Evolutionary conservation across 106 monocot species (phyloP), one percentile per base, ranked within the genome.

Genomic region (Allium fistulosum): DNA sequence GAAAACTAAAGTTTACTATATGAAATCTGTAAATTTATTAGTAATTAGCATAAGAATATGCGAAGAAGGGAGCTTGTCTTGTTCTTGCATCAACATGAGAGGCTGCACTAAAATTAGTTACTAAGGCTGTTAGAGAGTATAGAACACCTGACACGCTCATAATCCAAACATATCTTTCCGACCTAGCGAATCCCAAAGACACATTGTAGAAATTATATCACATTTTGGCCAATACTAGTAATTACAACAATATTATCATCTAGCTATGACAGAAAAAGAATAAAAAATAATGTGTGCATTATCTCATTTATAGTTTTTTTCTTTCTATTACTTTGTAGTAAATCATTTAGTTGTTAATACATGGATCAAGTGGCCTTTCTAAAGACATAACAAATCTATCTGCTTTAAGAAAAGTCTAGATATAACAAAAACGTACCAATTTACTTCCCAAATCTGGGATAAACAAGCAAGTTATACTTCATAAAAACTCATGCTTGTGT

Each of bases 31-130:
- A n/a, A n/a, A n/a, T n/a, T n/a, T n/a, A n/a, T n/a, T 66, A 92
- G 88, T 80, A 92, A 76, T 49, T 92, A 61, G 88, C 88, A 26
- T 92, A 92, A 50, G 72, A 82, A 53, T 92, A 92, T 70, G 92
- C 92, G 4, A 80, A 28, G 68, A 80, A 72, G 72, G 85, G 85
- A 63, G 88, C 92, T 9, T 78, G 26, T 63, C 58, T 92, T n/a
- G 82, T 75, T 13, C 80, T 88, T n/a, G 78, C 80, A 15, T 87
- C 92, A 6, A 75, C 85, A 66, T 75, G 80, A 64, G 83, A 87
- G 61, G 50, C 59, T 0, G 69, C 79, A 1, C 77, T 87, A 17
- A 72, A 67, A 11, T 56, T 27, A 2, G 83, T 87, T 5, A 83
- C 87, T 7, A 74, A 81, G 66, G 52, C 56, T 47, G 77, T 83